Evolutionary conservation across 1,284 basidiomycete species (phyloP), one percentile per base, ranked within the genome.

Genomic region (Lignosus rhinocerotis): DNA sequence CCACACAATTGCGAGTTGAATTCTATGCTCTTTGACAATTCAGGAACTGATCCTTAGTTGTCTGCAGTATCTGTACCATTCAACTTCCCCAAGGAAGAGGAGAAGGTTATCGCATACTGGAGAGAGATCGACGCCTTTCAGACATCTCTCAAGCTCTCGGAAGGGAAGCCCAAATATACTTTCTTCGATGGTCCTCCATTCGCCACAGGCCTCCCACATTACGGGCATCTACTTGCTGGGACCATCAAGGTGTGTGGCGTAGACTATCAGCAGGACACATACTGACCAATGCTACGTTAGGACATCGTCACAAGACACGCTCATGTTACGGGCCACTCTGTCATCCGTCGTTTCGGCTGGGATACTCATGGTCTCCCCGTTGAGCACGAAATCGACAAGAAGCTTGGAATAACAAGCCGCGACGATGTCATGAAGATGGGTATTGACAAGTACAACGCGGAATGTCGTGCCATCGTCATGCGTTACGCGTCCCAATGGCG

Each of bases 311-410:
- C 96, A 48, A 85, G 96, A 61, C 94, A 97, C 78, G 96, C 96
- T 2, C 90, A 94, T 73, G 90, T 94, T 41, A 96, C 92, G 52
- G 97, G 97, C 11, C 90, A 88, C 77, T 92, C 98, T 72, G 97
- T 99, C 67, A 87, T 91, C 63, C 90, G 97, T 61, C 87, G 97
- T 54, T 99, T 99, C 74, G 97, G 97, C 53, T 99, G 97, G 97
- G 97, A 99, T 76, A 98, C 96, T 31, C 97, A 99, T 77, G 97
- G 96, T 57, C 85, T 99, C 19, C 97, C 97, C 42, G 96, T 99
- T 68, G 97, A 99, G 77, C 96, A 98, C 78, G 95, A 98, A 80
- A 99, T 99, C 78, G 97, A 99, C 85, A 99, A 98, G 80, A 91
- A 87, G 70, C 84, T 99, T 52, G 87, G 87, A 48, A 98, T 99